phyloP scores from a whole-genome alignment of 257 asterid species.

The Jasminum sambac region DNA sequence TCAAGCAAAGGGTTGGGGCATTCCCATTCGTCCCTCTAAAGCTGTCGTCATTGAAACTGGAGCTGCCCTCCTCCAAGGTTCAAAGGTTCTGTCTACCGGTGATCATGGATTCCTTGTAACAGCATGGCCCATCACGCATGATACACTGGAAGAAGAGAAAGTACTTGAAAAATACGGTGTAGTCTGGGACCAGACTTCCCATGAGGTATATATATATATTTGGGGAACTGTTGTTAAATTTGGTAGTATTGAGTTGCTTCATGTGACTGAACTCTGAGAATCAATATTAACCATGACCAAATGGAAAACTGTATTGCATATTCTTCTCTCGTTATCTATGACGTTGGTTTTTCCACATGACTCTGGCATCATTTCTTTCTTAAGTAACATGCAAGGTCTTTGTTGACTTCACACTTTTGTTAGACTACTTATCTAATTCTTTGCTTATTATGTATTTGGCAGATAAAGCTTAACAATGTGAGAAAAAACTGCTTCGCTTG shows the following conservation, averaged over 20 bases:
- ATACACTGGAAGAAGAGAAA: conserved; percentile 65
- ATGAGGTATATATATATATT: too few species aligned
- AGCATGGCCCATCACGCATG: conserved; percentile 71
- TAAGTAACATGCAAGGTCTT: background rate
- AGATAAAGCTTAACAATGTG: conserved; percentile 84
- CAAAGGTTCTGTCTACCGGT: conserved; percentile 56
- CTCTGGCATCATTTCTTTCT: background rate
- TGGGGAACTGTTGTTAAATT: background rate
- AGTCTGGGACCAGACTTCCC: conserved; percentile 82
- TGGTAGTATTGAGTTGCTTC: background rate
- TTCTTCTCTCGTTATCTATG: background rate
- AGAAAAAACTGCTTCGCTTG: conserved; percentile 92
- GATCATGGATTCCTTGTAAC: conserved; percentile 74
- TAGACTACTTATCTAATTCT: background rate
- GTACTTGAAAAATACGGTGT: conserved; percentile 93
- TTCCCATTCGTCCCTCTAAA: conserved; percentile 74
- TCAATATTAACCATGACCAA: background rate
- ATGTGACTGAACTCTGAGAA: background rate
- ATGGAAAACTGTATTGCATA: background rate
- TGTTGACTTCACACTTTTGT: background rate
- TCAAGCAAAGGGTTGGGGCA: conserved; percentile 83
- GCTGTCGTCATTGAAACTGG: conserved; percentile 73
- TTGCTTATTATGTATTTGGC: conserved; percentile 15
- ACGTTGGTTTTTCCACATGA: background rate
- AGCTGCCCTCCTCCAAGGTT: conserved; percentile 65